Base-by-base conservation (phyloP, 495 filamentous ascomycete genomes). In the Aspergillus baeticus region DNA sequence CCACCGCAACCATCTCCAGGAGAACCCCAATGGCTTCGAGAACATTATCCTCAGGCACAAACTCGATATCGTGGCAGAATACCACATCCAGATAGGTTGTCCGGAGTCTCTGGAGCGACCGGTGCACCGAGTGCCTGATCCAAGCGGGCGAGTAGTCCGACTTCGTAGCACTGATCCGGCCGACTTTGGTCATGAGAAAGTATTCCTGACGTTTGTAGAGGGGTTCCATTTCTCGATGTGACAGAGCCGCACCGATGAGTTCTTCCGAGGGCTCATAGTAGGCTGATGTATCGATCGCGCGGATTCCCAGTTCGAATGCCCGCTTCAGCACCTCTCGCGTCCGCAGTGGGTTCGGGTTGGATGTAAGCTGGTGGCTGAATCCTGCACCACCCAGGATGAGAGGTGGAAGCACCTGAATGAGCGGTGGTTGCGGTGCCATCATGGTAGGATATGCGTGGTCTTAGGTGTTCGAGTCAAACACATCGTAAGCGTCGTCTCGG, bases 1-100 rank as follows among this genome's bases (percentile, higher is more conserved):
- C 53, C 8, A 34, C 42, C 1, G 33, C 44, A 2, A 41, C 53
- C 20, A 55, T 17, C 43, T 55, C 53, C n/a, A 55, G 14, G 20
- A 55, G 44, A 8, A 55, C 43, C 11, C 53, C 53, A 10, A 55
- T 41, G 4, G 53, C 53, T 8, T 14, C n/a, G 14, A 55, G 20
- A 2, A 55, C 53, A 7, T 26, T 33, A 8, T 55, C 53, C 21
- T 55, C 53, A 13, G 20, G 5, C 6, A 49, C 53, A 23, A 55
- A 47, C 36, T 55, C 53, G 35, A 55, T 41, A 17, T 55, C 53
- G 29, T 55, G 53, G 17, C 53, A 55, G 35, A 55, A 55, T 4
- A 55, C 53, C 21, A 55, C 53, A 34, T 55, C 53, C 17, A 55
- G 53, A 17, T 55, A 55, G 20, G 10, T 41, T 20, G 53, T 55